Percentiles rank a stretch among this genome's conserved stretches.
Conservation (phyloP, 805 yeast species). For the Vanderwaltozyma yarrowii region DNA sequence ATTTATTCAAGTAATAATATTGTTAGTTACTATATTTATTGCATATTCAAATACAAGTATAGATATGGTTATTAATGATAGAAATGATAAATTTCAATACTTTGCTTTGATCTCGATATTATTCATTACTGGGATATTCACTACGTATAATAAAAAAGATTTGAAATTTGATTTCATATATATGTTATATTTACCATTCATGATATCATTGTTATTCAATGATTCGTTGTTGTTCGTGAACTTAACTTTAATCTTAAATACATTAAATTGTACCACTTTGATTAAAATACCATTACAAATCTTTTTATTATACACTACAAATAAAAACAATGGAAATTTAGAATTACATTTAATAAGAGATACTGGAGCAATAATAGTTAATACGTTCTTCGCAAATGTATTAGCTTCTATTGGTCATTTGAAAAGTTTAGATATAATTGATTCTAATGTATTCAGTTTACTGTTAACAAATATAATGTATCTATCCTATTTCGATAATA, state of each 20-base stretch:
- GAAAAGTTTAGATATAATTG: slow-evolving; percentile 31
- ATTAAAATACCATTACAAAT: slow-evolving; percentile 18
- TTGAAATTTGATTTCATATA: slow-evolving; percentile 28
- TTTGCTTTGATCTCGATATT: not conserved
- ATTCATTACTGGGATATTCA: not conserved
- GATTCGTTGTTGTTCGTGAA: slow-evolving; percentile 18
- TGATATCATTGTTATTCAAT: slow-evolving; percentile 22
- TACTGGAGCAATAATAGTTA: slow-evolving; percentile 18
- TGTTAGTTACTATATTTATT: not conserved
- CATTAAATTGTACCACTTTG: slow-evolving; percentile 16
- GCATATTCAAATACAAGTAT: not conserved
- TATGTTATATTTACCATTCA: slow-evolving; percentile 26
- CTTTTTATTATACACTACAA: slow-evolving; percentile 16
- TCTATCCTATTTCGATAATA: slow-evolving; percentile 8
- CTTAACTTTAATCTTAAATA: slow-evolving; percentile 24
- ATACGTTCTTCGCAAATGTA: slow-evolving; percentile 17
- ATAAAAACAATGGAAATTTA: slow-evolving; percentile 10
- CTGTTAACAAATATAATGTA: slow-evolving; percentile 28
- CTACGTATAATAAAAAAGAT: not conserved
- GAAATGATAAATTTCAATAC: too few species aligned
- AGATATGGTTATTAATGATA: too few species aligned
- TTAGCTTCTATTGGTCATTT: slow-evolving; percentile 25
- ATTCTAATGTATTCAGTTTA: slow-evolving; percentile 31
- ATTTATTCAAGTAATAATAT: not conserved
- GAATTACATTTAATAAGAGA: not conserved